Conservation (phyloP, 768 basidiomycete genomes). For the Leccinum subtestaceum region DNA sequence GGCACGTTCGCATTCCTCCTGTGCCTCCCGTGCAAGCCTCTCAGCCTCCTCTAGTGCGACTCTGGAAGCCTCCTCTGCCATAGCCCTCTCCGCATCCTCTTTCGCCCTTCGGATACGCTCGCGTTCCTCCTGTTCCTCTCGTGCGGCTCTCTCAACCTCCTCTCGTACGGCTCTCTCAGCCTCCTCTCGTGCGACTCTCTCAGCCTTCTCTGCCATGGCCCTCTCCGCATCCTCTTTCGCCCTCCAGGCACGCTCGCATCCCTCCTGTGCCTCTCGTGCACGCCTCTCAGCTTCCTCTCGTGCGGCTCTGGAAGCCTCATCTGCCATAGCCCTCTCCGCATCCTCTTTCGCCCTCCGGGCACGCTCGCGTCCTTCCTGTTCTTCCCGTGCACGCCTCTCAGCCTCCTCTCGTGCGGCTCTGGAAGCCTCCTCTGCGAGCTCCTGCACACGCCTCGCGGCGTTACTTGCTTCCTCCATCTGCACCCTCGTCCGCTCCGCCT, state of each 20-base stretch:
- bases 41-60: slow-evolving; percentile 4
- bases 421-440: slow-evolving; percentile 4
- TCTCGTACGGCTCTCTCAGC: not conserved
- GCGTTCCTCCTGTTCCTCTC: not conserved
- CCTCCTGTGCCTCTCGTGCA: slow-evolving; percentile 4
- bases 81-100: not conserved
- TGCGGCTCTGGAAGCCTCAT: too few relatives aligned
- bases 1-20: slow-evolving; percentile 6
- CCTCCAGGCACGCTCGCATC: slow-evolving; percentile 1
- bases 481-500: slow-evolving; percentile 1
- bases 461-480: slow-evolving; percentile 9
- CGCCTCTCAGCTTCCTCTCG: slow-evolving; percentile 6
- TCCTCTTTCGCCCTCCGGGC: slow-evolving; percentile 2
- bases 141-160: not conserved
- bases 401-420: slow-evolving; percentile 7
- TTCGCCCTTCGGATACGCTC: not conserved
- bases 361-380: slow-evolving; percentile 2
- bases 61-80: slow-evolving; percentile 5
- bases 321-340: not conserved
- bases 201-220: not conserved
- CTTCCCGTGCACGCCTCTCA: not conserved
- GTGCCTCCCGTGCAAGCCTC: slow-evolving; percentile 2
- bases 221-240: slow-evolving; percentile 5
- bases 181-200: not conserved
- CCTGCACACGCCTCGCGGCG: not conserved